Percentiles rank a stretch among this genome's conserved stretches.
phyloP scores from a whole-genome alignment of 1,139 yeast species.

The Hemisphaericaspora lyxosophila region DNA sequence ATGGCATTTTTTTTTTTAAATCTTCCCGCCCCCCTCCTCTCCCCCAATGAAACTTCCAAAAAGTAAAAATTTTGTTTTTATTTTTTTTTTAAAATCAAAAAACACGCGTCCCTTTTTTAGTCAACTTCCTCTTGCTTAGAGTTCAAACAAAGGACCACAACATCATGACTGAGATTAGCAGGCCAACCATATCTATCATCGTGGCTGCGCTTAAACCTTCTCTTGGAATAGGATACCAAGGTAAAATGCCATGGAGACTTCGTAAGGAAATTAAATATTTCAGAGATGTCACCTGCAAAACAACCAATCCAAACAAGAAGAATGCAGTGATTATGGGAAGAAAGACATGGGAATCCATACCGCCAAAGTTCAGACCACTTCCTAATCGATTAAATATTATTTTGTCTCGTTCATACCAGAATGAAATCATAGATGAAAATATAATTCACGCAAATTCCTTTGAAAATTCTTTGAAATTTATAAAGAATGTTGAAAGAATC shows the following conservation, averaged over 20 bases:
- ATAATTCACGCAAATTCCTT: slow-evolving; percentile 48
- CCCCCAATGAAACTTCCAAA: no score
- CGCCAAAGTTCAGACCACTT: slow-evolving; percentile 78
- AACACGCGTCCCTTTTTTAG: no score
- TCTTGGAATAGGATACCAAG: slow-evolving; percentile 82
- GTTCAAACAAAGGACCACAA: no score
- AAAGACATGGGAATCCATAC: slow-evolving; percentile 94
- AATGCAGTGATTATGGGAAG: slow-evolving; percentile 97
- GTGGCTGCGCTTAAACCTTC: slow-evolving; percentile 85
- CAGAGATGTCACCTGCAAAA: slow-evolving; percentile 62
- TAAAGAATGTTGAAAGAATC: slow-evolving; percentile 47
- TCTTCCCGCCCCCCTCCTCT: no score
- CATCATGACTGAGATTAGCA: slow-evolving; percentile 7
- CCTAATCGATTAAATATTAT: slow-evolving; percentile 74
- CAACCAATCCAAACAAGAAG: slow-evolving; percentile 27
- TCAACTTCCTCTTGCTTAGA: no score
- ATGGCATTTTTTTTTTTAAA: no score
- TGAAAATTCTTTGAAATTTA: slow-evolving; percentile 38
- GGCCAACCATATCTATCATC: slow-evolving; percentile 51
- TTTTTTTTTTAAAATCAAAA: no score
- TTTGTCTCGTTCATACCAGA: slow-evolving; percentile 50
- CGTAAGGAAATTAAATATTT: slow-evolving; percentile 84
- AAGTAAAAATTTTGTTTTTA: no score
- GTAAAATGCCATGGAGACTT: slow-evolving; percentile 85
- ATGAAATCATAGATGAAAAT: slow-evolving; percentile 21